A percentile compares a stretch with the other conserved stretches of the same genome.
Conservation (phyloP, 257 asterid species). For the Solanum chilense region DNA sequence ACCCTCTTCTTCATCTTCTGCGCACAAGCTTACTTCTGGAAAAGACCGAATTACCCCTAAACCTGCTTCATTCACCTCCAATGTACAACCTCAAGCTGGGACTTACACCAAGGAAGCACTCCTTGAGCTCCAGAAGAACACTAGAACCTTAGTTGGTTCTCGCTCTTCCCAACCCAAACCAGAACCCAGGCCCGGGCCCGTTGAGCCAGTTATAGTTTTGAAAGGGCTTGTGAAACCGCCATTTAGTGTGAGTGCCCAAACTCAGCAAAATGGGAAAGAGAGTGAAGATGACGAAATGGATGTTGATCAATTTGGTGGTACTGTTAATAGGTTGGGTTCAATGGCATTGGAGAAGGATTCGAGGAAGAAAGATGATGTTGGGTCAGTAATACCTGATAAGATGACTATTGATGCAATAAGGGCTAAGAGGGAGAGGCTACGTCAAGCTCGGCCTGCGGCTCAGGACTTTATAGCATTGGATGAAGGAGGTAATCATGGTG, state of each 20-base stretch:
- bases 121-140: conserved; percentile 91
- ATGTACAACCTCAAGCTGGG: conserved; percentile 94
- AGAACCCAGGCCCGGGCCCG: conserved; percentile 24
- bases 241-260: conserved; percentile 1
- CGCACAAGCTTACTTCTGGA: conserved; percentile 48
- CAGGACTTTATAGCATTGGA: conserved; percentile 81
- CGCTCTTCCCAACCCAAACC: conserved; percentile 33
- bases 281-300: conserved; percentile 18
- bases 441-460: conserved; percentile 77
- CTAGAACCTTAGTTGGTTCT: conserved; percentile 62
- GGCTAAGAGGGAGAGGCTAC: conserved; percentile 84
- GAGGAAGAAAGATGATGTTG: conserved; percentile 23
- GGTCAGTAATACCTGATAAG: conserved; percentile 49
- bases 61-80: conserved; percentile 54
- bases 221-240: conserved; percentile 89
- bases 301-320: conserved; percentile 11
- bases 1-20: conserved; percentile 40
- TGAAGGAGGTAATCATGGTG: conserved; percentile 97
- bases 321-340: conserved; percentile 26
- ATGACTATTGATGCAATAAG: conserved; percentile 60
- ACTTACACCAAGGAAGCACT: conserved; percentile 83
- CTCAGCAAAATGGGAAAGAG: conserved; percentile 9
- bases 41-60: conserved; percentile 47
- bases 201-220: conserved; percentile 40
- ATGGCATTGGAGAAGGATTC: conserved; percentile 30